Evolutionary conservation across 768 basidiomycete species (phyloP), one percentile per base, ranked within the genome.

Genomic region (Mycena galericulata): DNA sequence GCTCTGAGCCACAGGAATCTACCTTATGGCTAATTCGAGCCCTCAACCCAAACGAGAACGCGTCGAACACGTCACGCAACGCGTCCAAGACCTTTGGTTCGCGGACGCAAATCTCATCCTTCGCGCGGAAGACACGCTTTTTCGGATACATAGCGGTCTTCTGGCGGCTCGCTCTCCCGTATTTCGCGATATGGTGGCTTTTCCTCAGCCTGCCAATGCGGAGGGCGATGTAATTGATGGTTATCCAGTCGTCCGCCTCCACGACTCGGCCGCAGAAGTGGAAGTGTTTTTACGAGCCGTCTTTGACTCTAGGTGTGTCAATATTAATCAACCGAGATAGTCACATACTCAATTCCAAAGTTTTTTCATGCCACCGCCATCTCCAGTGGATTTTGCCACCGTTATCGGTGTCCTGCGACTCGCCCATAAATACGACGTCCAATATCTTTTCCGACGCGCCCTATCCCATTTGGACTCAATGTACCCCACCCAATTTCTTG

Each of bases 341-440:
- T 12, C 14, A 6, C 8, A 18, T 22, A 22, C 14, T 26, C 9
- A 22, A 6, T 8, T 22, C 14, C 50, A 9, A 51, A 46, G 50
- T 22, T 51, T 51, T 34, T 51, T 51, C 18, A 51, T 30, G 27
- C 50, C 50, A 14, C 29, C 50, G 4, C 50, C 50, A n/a, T 51
- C 50, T n/a, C 18, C 17, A 26, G n/a, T n/a, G 14, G 27, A 51
- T 4, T 51, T 51, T 15, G 2, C 32, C 15, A n/a, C 32, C 4
- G 50, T 51, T 15, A 51, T 51, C 50, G 50, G 50, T 34, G 50
- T 51, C 32, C 12, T 51, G 17, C 50, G 50, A 51, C 50, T 51
- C 8, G 50, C 50, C 17, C 50, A 51, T 22, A 51, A 30, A 51
- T 51, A 51, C 27, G 50, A 51, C 27, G 50, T 51, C 29, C 50